phyloP scores from a whole-genome alignment of 768 basidiomycete genomes.

The Pulveroboletus sp. region DNA sequence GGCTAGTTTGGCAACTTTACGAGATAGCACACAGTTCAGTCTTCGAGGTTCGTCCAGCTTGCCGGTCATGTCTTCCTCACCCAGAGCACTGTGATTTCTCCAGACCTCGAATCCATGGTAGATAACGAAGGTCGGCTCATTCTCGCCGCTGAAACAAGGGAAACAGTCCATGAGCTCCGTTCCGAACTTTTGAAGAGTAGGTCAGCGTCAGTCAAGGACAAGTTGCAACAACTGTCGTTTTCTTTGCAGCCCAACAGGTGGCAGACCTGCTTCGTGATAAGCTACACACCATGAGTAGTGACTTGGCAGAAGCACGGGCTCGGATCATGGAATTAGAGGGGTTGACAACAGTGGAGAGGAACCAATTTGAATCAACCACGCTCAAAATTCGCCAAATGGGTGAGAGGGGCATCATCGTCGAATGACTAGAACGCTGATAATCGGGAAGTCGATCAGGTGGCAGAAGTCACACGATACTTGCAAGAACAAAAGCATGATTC shows the following conservation, averaged over 20 bases:
- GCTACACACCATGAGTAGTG: constrained; percentile 37
- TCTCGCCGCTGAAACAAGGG: constrained; percentile 23
- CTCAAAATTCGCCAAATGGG: constrained; percentile 25
- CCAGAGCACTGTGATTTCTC: not conserved
- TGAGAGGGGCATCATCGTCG: constrained; percentile 4
- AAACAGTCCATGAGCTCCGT: constrained; percentile 31
- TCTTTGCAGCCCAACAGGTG: constrained; percentile 42
- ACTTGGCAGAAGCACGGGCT: constrained; percentile 39
- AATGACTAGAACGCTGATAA: constrained; percentile 12
- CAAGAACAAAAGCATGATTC: constrained; percentile 29
- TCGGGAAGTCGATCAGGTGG: constrained; percentile 19
- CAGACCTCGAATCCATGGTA: constrained; percentile 29
- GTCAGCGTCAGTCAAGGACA: constrained; percentile 2
- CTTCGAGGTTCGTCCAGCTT: constrained; percentile 25
- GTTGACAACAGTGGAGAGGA: constrained; percentile 16
- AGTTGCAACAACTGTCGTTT: constrained; percentile 4
- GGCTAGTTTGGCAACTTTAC: constrained; percentile 23
- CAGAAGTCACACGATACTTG: constrained; percentile 20
- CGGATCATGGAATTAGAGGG: constrained; percentile 37
- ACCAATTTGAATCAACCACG: constrained; percentile 17
- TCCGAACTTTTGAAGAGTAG: constrained; percentile 34
- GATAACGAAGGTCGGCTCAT: constrained; percentile 26
- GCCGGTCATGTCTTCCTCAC: not conserved
- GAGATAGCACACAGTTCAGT: constrained; percentile 14
- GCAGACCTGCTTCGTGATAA: constrained; percentile 46